phyloP scores from a whole-genome alignment of 305 asterid species.

The Fraxinus sp. region DNA sequence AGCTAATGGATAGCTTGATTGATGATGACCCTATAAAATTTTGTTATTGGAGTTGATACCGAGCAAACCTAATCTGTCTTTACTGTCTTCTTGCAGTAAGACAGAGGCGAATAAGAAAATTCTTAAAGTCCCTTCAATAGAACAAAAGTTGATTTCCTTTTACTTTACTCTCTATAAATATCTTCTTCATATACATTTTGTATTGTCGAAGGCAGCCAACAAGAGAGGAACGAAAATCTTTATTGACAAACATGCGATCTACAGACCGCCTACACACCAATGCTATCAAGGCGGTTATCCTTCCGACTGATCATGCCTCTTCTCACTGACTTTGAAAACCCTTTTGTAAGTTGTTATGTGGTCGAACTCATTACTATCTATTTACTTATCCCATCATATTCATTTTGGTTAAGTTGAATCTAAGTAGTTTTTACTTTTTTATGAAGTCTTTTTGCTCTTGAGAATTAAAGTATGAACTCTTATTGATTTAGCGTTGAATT shows the following conservation, averaged over 20 bases:
- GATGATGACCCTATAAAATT: neutral
- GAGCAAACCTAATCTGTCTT: conserved; percentile 22
- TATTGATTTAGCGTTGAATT: no score
- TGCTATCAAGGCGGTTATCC: no score
- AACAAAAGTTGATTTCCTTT: conserved; percentile 62
- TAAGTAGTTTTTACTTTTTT: neutral
- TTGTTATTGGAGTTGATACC: conserved; percentile 11
- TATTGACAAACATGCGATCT: no score
- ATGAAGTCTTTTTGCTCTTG: neutral
- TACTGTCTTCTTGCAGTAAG: conserved; percentile 65
- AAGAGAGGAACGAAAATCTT: no score
- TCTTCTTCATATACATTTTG: no score
- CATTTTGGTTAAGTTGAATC: neutral
- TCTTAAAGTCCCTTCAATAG: conserved; percentile 86
- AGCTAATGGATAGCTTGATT: no score
- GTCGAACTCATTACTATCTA: neutral
- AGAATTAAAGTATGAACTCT: neutral
- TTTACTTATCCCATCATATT: neutral
- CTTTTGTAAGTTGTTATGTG: neutral
- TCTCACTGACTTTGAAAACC: neutral
- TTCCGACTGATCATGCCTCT: no score
- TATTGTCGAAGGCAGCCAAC: no score
- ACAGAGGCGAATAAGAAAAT: conserved; percentile 94
- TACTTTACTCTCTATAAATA: neutral
- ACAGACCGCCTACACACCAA: no score